Base-by-base conservation (phyloP, 2,329 filamentous ascomycete genomes). In the Aspergillus jensenii region DNA sequence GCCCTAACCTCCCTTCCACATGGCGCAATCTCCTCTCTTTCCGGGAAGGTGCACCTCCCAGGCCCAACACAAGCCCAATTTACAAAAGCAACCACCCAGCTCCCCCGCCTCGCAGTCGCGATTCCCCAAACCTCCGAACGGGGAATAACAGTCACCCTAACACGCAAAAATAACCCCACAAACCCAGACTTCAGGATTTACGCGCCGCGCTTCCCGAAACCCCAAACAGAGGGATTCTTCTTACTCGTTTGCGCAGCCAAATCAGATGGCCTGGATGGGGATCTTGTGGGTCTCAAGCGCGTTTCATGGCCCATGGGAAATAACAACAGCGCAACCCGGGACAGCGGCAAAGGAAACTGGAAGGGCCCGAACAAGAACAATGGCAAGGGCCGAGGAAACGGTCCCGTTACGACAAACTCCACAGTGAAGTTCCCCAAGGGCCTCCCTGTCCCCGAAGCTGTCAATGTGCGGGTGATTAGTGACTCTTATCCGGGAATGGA, bases 181-280 rank as follows among this genome's bases (percentile, higher is more conserved):
- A 84, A 89, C 69, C 78, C 81, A 8, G 89, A 92, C 1, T 87
- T 85, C 49, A 85, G 89, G 60, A 89, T 97, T 70, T 96, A 88
- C 67, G 91, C 95, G 0, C 93, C 96, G 3, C 84, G 85, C 21
- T 98, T 96, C 76, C 93, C 93, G 1, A 99, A 99, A 76, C 87
- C 92, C 15, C 95, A 99, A 75, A 95, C 87, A 0, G 95, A 99
- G 70, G 93, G 93, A 0, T 98, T 88, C 84, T 98, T 99, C 74
- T 85, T 95, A 14, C 71, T 98, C 21, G 82, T 96, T 0, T 88
- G 87, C 6, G 67, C 64, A 35, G 62, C 68, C 39, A 63, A 64
- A 5, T 52, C 68, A 0, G 68, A 70, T 49, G 67, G 84, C 2
- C 79, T 78, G 0, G 83, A 77, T 6, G 91, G 93, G 59, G 91